Conservation (phyloP, 2,329 filamentous ascomycete species). For the Colletotrichum zoysiae region DNA sequence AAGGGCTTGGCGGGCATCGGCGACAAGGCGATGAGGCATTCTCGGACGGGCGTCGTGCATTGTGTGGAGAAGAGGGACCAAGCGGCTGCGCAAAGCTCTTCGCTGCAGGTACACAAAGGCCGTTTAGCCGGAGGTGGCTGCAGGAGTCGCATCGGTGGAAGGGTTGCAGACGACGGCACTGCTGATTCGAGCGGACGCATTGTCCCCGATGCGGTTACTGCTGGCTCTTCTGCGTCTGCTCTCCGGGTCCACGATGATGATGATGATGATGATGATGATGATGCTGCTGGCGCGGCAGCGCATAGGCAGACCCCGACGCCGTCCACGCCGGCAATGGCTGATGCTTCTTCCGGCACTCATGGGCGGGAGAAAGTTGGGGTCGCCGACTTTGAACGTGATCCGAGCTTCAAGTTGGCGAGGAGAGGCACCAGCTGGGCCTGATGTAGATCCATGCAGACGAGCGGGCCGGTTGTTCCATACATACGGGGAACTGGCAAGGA, state of each 20-base stretch:
- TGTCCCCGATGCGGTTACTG: not conserved
- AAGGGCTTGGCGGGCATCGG: slow-evolving; percentile 22
- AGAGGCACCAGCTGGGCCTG: slow-evolving; percentile 8
- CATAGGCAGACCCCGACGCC: slow-evolving; percentile 22
- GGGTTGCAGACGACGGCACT: not conserved
- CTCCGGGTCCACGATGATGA: not conserved
- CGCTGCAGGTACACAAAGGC: slow-evolving; percentile 5
- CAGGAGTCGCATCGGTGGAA: not conserved
- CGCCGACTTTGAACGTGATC: slow-evolving; percentile 1
- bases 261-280: no score
- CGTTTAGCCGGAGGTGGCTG: not conserved
- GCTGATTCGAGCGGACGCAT: not conserved
- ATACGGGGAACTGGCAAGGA: slow-evolving; percentile 9
- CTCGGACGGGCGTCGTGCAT: slow-evolving; percentile 37
- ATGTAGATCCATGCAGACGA: not conserved
- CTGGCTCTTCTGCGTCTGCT: slow-evolving; percentile 5
- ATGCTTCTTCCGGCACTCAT: not conserved
- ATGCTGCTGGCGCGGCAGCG: not conserved
- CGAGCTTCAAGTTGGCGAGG: slow-evolving; percentile 3
- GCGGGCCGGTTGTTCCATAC: not conserved
- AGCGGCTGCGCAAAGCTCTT: slow-evolving; percentile 30
- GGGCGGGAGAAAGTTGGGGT: not conserved
- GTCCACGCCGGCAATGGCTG: not conserved
- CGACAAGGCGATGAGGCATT: slow-evolving; percentile 22
- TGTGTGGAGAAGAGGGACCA: slow-evolving; percentile 20